Evolutionary conservation across 2,329 filamentous ascomycete species (phyloP).

Genomic region (Ascochyta rabiei): DNA sequence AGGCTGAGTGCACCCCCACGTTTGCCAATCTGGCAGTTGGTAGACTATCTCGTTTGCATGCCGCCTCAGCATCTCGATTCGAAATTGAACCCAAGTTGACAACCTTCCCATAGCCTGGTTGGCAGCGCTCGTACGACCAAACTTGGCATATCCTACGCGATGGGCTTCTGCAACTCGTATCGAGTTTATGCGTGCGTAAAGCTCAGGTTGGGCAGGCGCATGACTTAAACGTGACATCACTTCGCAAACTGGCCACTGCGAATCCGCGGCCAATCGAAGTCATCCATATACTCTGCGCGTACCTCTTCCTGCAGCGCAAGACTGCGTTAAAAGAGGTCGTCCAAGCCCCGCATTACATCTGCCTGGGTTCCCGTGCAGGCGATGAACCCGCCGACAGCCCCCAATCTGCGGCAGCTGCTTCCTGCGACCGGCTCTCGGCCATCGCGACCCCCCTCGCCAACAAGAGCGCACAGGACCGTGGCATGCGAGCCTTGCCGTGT

Average conservation of each 20-base stretch:
- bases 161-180: too few relatives aligned
- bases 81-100: too few relatives aligned
- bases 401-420: background rate
- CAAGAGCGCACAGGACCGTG: background rate
- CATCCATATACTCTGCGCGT: background rate
- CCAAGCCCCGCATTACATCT: background rate
- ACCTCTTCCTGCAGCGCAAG: background rate
- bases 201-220: background rate
- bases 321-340: background rate
- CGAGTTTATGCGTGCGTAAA: too few relatives aligned
- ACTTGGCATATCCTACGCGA: too few relatives aligned
- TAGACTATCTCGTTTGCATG: too few relatives aligned
- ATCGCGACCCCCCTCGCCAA: background rate
- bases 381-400: background rate
- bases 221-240: background rate
- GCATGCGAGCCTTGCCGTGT: background rate
- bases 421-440: background rate
- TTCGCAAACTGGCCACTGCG: background rate
- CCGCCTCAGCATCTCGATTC: too few relatives aligned
- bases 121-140: too few relatives aligned
- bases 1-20: background rate
- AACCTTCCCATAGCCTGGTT: too few relatives aligned
- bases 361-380: background rate
- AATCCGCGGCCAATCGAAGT: background rate
- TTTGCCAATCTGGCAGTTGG: background rate